phyloP scores from a whole-genome alignment of 352 stramenopile genomes.

The Globisporangium acanthophoron region DNA sequence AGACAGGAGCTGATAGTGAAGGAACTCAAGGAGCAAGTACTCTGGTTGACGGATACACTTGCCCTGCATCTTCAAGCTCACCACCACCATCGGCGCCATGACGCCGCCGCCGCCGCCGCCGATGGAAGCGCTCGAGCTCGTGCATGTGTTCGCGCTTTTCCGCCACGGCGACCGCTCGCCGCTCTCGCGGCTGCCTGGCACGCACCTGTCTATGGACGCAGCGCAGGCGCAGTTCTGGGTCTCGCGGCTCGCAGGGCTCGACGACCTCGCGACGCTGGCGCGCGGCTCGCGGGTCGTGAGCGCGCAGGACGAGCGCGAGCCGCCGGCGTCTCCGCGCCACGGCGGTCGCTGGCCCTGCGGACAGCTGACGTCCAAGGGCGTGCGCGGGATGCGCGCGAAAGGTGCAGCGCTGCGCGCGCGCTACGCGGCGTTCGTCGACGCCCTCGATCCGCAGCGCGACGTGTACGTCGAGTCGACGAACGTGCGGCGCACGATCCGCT shows the following conservation, averaged over 20 bases:
- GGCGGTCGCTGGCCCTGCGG: constrained; percentile 67
- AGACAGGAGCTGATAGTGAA: background rate
- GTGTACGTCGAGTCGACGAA: constrained; percentile 78
- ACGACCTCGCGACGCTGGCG: constrained; percentile 41
- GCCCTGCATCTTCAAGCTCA: background rate
- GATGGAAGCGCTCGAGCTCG: constrained; percentile 26
- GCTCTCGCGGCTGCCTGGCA: constrained; percentile 48
- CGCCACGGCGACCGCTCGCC: constrained; percentile 77
- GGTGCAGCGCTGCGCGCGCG: constrained; percentile 32
- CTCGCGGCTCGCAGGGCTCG: constrained; percentile 33
- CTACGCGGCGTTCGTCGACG: constrained; percentile 36
- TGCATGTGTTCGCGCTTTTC: constrained; percentile 70
- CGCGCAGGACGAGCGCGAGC: constrained; percentile 12
- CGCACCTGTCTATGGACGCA: constrained; percentile 34
- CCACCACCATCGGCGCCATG: background rate
- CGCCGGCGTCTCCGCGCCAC: constrained; percentile 37
- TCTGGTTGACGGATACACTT: background rate
- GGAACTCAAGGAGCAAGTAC: background rate
- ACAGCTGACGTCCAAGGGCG: constrained; percentile 64
- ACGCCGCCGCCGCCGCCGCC: background rate
- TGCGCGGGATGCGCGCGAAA: constrained; percentile 56
- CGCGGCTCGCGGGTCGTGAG: constrained; percentile 34
- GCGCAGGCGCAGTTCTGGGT: constrained; percentile 61
- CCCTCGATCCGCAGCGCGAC: constrained; percentile 25
- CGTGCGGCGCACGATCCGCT: constrained; percentile 65